phyloP scores from a whole-genome alignment of 176 grass and related monocot genomes.

The Musa schizocarpa region DNA sequence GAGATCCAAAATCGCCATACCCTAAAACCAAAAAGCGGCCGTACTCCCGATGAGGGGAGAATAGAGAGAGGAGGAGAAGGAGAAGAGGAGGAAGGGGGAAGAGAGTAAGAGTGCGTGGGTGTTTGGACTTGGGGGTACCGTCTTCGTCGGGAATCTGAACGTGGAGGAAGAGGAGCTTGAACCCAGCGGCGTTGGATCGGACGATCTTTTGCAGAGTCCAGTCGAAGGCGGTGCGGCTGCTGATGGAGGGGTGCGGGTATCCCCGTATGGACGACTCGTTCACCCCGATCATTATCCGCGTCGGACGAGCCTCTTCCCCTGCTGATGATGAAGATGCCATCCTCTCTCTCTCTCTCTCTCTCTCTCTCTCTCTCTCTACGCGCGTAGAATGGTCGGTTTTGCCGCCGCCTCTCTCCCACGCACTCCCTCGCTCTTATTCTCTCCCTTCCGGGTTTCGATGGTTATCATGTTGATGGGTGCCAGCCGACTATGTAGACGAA shows the following conservation, averaged over 20 bases:
- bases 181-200: conserved; percentile 65
- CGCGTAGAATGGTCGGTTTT: too few species aligned
- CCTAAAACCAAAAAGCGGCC: too few species aligned
- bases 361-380: conserved; percentile 22
- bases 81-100: neutral
- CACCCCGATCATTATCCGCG: conserved; percentile 75
- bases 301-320: conserved; percentile 12
- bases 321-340: neutral
- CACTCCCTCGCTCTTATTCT: neutral
- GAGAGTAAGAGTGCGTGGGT: neutral
- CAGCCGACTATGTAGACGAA: too few species aligned
- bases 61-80: too few species aligned
- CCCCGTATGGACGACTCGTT: conserved; percentile 87
- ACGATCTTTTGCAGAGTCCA: conserved; percentile 90
- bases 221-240: conserved; percentile 74
- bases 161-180: conserved; percentile 79
- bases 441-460: too few species aligned
- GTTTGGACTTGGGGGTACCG: conserved; percentile 24
- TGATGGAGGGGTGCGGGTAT: conserved; percentile 88
- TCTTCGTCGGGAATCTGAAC: conserved; percentile 91
- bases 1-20: too few species aligned
- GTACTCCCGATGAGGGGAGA: too few species aligned
- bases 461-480: too few species aligned
- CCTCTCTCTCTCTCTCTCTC: conserved; percentile 29
- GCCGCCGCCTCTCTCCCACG: neutral